Evolutionary conservation across 805 yeast genomes (phyloP).

Genomic region (Alloascoidea africana): DNA sequence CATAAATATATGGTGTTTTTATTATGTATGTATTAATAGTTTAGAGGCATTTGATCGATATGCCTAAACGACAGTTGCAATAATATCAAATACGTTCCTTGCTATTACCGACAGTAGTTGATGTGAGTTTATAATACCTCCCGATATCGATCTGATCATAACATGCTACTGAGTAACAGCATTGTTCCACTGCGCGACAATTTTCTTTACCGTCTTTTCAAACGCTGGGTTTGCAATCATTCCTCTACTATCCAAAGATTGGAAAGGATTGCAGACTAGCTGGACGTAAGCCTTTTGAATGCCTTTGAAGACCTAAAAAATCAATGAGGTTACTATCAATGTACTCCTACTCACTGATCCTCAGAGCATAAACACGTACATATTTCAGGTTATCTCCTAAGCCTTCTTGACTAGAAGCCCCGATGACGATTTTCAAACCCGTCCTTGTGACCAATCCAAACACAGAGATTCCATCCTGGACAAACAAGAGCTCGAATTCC

Average conservation of each 20-base stretch:
- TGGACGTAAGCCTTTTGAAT: constrained; percentile 40
- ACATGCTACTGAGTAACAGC: too few species aligned
- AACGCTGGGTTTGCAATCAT: constrained; percentile 8
- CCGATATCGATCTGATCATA: too few species aligned
- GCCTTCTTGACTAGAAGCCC: constrained; percentile 24
- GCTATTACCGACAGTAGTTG: too few species aligned
- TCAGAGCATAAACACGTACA: constrained; percentile 6
- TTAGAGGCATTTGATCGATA: too few species aligned
- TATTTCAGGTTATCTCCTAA: constrained; percentile 9
- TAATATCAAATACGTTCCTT: too few species aligned
- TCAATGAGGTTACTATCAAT: constrained; percentile 8
- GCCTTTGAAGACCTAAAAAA: constrained; percentile 18
- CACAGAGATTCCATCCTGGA: constrained; percentile 51
- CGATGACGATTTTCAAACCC: constrained; percentile 51
- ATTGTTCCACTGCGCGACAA: constrained; percentile 2
- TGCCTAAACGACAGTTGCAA: too few species aligned
- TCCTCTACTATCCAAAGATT: constrained; percentile 17
- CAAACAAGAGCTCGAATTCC: constrained; percentile 32
- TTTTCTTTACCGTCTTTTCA: constrained; percentile 14
- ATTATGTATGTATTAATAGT: too few species aligned
- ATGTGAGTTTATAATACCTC: too few species aligned
- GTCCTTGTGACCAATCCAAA: constrained; percentile 58
- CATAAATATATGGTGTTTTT: too few species aligned
- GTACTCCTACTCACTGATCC: constrained; percentile 7
- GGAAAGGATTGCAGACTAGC: constrained; percentile 51